phyloP scores from a whole-genome alignment of 176 grass and related monocot genomes.

The Pharus latifolius region DNA sequence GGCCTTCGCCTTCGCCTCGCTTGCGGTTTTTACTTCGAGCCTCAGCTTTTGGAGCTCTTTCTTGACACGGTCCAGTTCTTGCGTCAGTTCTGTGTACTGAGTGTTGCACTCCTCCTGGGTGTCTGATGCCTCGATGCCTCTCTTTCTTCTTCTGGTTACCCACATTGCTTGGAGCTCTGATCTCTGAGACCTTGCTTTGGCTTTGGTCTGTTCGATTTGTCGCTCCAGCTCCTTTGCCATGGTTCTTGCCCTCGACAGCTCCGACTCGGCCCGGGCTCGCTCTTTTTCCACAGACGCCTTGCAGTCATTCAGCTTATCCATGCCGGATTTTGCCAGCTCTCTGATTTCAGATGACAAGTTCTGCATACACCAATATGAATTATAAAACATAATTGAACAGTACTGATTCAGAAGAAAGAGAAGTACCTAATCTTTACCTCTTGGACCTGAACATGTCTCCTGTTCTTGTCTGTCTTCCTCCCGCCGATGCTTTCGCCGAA shows the following conservation, averaged over 20 bases:
- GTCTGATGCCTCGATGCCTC: neutral
- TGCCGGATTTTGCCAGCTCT: slow-evolving; percentile 31
- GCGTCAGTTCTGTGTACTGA: slow-evolving; percentile 27
- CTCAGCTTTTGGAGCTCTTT: slow-evolving; percentile 51
- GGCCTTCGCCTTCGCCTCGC: slow-evolving; percentile 57
- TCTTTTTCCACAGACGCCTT: slow-evolving; percentile 45
- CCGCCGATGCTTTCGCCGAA: slow-evolving; percentile 68
- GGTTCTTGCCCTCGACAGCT: slow-evolving; percentile 31
- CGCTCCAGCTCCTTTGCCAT: slow-evolving; percentile 32
- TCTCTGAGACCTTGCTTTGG: slow-evolving; percentile 23
- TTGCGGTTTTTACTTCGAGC: slow-evolving; percentile 36
- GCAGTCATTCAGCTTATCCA: slow-evolving; percentile 33
- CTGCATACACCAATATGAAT: neutral
- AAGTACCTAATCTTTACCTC: slow-evolving; percentile 21
- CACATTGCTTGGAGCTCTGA: slow-evolving; percentile 1
- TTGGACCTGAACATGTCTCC: slow-evolving; percentile 8
- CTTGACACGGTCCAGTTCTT: slow-evolving; percentile 49
- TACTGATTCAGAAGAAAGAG: neutral
- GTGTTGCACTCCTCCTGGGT: neutral
- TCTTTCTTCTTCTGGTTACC: neutral
- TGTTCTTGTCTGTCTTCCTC: slow-evolving; percentile 38
- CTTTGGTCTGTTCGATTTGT: slow-evolving; percentile 49
- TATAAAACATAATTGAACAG: neutral
- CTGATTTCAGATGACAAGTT: slow-evolving; percentile 28
- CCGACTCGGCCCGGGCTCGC: slow-evolving; percentile 36